Conservation (phyloP, 1,139 yeast genomes). For the Blastobotrys serpentis region DNA sequence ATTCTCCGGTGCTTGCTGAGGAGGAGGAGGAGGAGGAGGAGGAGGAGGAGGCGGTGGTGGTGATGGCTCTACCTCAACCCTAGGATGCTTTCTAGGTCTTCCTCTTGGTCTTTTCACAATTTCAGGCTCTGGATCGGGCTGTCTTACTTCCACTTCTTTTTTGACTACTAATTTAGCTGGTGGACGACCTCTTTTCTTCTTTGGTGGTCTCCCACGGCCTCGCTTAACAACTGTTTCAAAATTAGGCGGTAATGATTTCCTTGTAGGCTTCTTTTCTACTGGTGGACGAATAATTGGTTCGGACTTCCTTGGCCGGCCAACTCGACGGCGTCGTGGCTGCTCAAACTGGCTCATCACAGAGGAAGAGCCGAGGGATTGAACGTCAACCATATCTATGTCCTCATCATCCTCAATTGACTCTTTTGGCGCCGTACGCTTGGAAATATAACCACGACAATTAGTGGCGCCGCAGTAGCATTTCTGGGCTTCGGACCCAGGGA, state of each 20-base stretch:
- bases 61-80: no score
- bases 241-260: conserved; percentile 3
- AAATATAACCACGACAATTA: conserved; percentile 38
- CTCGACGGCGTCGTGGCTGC: neutral
- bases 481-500: conserved; percentile 41
- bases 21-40: no score
- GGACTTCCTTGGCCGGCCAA: neutral
- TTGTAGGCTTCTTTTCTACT: neutral
- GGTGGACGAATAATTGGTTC: conserved; percentile 1
- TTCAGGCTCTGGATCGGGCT: conserved; percentile 1
- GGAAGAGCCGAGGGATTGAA: no score
- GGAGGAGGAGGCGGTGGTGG: no score
- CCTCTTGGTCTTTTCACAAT: neutral
- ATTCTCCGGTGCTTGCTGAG: no score
- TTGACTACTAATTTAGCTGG: no score
- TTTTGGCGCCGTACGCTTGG: neutral
- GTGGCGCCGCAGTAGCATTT: conserved; percentile 41
- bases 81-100: no score
- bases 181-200: neutral
- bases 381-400: no score
- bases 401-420: no score
- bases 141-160: no score
- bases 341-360: neutral
- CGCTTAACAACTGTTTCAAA: neutral
- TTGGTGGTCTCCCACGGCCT: neutral